Evolutionary conservation across 2,329 filamentous ascomycete species (phyloP).

Genomic region (Tetracladium maxilliforme): DNA sequence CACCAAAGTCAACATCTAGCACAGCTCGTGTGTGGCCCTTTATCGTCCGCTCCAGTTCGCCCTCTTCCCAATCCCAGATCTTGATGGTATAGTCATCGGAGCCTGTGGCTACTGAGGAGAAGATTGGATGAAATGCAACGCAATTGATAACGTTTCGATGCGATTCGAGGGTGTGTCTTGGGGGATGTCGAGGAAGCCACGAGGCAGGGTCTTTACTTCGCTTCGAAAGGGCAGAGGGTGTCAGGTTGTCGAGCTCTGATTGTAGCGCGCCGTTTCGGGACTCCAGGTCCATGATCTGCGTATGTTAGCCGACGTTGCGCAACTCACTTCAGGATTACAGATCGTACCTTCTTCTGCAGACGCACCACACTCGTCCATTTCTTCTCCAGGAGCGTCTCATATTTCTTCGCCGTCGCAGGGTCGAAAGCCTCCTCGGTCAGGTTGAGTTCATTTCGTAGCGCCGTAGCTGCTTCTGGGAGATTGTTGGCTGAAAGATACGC

Average conservation of each 20-base stretch:
- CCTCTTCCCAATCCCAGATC: constrained; percentile 93
- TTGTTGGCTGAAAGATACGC: constrained; percentile 70
- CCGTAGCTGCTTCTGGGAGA: constrained; percentile 52
- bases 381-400: constrained; percentile 87
- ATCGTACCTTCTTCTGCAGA: constrained; percentile 77
- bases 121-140: constrained; percentile 84
- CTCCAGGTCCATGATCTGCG: constrained; percentile 85
- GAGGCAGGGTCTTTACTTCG: constrained; percentile 71
- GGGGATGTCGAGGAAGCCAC: constrained; percentile 76
- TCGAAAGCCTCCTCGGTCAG: constrained; percentile 61
- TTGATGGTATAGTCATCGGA: constrained; percentile 92
- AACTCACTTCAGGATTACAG: constrained; percentile 1
- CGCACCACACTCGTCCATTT: constrained; percentile 96
- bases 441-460: constrained; percentile 63
- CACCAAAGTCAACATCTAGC: constrained; percentile 79
- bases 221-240: constrained; percentile 57
- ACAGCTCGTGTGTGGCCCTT: constrained; percentile 88
- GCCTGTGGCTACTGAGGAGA: constrained; percentile 77
- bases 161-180: constrained; percentile 70
- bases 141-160: constrained; percentile 73
- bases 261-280: constrained; percentile 59
- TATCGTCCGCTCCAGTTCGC: constrained; percentile 77
- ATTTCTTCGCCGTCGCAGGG: constrained; percentile 75
- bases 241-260: constrained; percentile 71
- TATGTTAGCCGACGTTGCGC: constrained; percentile 4